Conservation (phyloP, 495 filamentous ascomycete genomes). For the Platismatia glauca region DNA sequence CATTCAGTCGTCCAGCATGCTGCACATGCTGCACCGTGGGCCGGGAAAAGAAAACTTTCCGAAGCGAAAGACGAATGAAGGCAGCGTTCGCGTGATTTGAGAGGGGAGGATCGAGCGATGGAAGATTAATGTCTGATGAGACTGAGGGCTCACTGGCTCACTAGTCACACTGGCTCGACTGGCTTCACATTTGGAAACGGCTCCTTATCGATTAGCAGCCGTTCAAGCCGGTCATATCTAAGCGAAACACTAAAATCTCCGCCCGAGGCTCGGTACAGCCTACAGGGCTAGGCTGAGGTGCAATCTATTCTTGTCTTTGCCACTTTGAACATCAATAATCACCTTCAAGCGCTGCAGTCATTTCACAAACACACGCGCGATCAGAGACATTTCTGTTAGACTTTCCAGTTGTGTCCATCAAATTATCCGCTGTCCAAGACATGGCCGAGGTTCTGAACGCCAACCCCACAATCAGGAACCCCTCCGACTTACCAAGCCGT, state of each 20-base stretch:
- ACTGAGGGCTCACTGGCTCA: too few species aligned
- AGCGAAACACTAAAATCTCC: constrained; percentile 1
- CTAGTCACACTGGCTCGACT: too few species aligned
- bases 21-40: neutral
- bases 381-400: constrained; percentile 31
- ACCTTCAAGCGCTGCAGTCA: constrained; percentile 12
- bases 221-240: neutral
- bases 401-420: neutral
- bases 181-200: too few species aligned
- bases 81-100: neutral
- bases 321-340: neutral
- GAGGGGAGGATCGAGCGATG: neutral
- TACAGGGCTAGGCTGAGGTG: too few species aligned
- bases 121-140: too few species aligned
- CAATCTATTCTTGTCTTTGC: constrained; percentile 1
- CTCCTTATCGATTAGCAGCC: constrained; percentile 3
- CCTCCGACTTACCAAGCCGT: constrained; percentile 82
- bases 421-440: neutral
- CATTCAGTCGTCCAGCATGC: neutral
- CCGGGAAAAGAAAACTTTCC: neutral
- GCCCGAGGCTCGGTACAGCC: neutral
- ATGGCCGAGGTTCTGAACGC: constrained; percentile 67
- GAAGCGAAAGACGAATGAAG: neutral
- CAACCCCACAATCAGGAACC: constrained; percentile 87
- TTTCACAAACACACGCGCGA: constrained; percentile 2